phyloP scores from a whole-genome alignment of 208 protist species.

The Leishmania arabica region DNA sequence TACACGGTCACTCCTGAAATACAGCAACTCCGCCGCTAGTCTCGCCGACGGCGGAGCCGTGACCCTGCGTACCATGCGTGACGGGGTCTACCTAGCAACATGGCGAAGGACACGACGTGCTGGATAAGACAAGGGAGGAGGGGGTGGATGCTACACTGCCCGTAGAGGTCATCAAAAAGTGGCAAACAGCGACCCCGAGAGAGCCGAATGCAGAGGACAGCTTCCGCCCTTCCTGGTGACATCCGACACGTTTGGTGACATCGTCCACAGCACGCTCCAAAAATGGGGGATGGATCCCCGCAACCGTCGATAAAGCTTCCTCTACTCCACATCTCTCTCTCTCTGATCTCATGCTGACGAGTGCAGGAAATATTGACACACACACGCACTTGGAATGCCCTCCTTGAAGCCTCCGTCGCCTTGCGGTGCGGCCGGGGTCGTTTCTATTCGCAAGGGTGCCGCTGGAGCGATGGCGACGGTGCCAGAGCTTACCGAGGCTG shows the following conservation, averaged over 20 bases:
- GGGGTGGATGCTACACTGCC: too few species aligned
- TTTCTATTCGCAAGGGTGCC: background rate
- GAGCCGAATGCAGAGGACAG: background rate
- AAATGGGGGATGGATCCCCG: background rate
- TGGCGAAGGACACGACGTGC: too few species aligned
- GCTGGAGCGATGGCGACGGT: background rate
- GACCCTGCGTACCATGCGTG: too few species aligned
- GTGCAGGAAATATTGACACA: background rate
- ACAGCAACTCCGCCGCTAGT: too few species aligned
- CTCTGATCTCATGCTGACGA: background rate
- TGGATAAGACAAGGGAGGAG: background rate
- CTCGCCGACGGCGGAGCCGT: too few species aligned
- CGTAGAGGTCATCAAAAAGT: too few species aligned
- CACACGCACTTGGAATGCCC: background rate
- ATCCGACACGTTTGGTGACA: background rate
- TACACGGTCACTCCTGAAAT: too few species aligned
- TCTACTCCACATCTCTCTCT: background rate
- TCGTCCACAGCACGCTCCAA: background rate
- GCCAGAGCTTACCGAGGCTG: background rate
- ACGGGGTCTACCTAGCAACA: too few species aligned
- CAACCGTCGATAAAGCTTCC: too few species aligned
- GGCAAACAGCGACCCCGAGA: background rate
- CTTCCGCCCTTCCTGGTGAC: background rate
- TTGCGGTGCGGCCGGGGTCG: background rate
- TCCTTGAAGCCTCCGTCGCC: background rate